Evolutionary conservation across 169 alveolate genomes (phyloP), one percentile per base, ranked within the genome.

Genomic region (Eimeria nieschulzi): DNA sequence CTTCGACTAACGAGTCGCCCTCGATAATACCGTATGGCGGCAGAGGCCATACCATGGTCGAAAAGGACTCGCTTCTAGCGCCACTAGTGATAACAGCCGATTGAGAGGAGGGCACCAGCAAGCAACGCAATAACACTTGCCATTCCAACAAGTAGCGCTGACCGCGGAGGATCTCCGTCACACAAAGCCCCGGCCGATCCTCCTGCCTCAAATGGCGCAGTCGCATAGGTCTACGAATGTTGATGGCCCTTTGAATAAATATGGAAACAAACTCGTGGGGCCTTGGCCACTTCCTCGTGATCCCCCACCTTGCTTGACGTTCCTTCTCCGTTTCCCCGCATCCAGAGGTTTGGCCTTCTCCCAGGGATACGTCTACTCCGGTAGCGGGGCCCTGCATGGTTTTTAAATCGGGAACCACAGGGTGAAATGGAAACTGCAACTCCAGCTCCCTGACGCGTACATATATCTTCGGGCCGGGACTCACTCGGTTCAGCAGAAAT

Each of bases 81-180:
- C 33, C 87, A 23, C 59, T 55, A n/a, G 33, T 55, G 59, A 3
- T 55, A 25, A 63, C 13, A n/a, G 87, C 23, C 25, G 72, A 79
- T 26, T 56, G 73, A 46, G 56, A 46, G 9, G 56, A 79, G 72
- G 87, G 90, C 12, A 39, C 78, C 79, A 21, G 90, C 78, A 82
- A 64, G 9, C 46, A 59, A 21, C 90, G 66, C 64, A 82, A 68
- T 25, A 59, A 39, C 13, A 82, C 90, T 21, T 82, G 90, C 90
- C 90, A 82, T n/a, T 82, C 90, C 23, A 82, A 68, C 76, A 82
- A 82, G 61, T 82, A 82, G 78, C 63, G 90, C 66, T 63, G 90
- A 9, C 59, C 78, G 66, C 78, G 76, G 61, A 82, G 64, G 59
- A 82, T 61, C 76, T 82, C 90, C 54, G 75, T 76, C 46, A 63